A percentile compares a stretch with the other conserved stretches of the same genome.
These are phyloP conservation scores for Drechslera avenae DNA, from an alignment of 2,329 filamentous ascomycete genomes.

Conservation along the genomic window DNA sequence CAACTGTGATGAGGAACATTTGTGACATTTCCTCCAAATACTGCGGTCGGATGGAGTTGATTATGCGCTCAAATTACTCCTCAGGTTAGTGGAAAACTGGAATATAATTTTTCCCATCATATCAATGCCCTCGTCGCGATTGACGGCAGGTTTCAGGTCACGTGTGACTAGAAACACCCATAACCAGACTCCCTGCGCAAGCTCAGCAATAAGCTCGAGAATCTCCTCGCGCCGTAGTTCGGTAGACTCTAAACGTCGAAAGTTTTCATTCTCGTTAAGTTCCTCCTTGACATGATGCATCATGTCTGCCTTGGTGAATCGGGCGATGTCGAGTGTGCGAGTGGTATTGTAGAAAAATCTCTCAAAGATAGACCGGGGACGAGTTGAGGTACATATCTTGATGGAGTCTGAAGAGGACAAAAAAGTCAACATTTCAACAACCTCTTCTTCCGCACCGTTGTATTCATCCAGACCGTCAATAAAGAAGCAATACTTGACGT, in stretches of 20 bases:
- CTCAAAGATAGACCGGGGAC: conserved; percentile 13
- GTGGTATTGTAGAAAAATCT: not conserved
- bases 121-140: conserved; percentile 8
- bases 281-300: not conserved
- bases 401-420: conserved; percentile 1
- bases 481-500: conserved; percentile 17
- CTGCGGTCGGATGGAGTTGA: conserved; percentile 7
- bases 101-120: conserved; percentile 15
- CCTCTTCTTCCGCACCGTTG: conserved; percentile 5
- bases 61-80: conserved; percentile 17
- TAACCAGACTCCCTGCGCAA: conserved; percentile 23
- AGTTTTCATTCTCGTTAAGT: not conserved
- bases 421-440: conserved; percentile 4
- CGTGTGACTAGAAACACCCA: conserved; percentile 25
- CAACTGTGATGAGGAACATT: conserved; percentile 15
- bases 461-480: conserved; percentile 25
- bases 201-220: conserved; percentile 5
- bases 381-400: conserved; percentile 16
- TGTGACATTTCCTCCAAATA: conserved; percentile 21
- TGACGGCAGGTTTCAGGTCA: not conserved
- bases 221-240: not conserved
- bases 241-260: not conserved
- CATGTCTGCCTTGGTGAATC: conserved; percentile 5
- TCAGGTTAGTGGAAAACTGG: conserved; percentile 20
- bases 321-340: not conserved